Base-by-base conservation (phyloP, 1,139 yeast species). In the Pichia kudriavzevii region DNA sequence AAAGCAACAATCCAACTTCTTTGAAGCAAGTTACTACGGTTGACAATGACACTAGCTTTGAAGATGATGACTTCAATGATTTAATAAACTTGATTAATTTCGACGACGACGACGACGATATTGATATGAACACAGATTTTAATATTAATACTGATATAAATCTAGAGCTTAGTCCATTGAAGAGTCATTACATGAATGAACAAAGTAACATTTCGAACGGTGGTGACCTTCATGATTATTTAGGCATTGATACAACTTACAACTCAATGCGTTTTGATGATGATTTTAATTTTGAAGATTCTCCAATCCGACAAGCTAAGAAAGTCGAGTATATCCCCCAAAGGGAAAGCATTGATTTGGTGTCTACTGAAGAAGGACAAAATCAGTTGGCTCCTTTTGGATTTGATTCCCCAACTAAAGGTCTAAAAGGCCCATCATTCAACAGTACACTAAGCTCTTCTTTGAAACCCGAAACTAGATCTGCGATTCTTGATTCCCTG, bases 11-110 rank as follows among this genome's bases (percentile, higher is more conserved):
- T 10, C 11, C 25, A 33, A 22, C 20, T 7, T 26, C 28, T 7
- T n/a, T n/a, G n/a, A 20, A 20, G 22, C 22, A 20, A 20, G 22
- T 20, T 20, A 8, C 22, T 8, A n/a, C 30, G 13, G 18, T 30
- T 14, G 9, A 2, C 7, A 18, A 11, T 8, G 22, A 27, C n/a
- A 13, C n/a, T n/a, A n/a, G n/a, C n/a, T n/a, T n/a, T n/a, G n/a
- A 7, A 12, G 51, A 45, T 8, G 43, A 44, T 5, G 73, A 68
- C 30, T 55, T 69, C 17, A 64, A 69, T 60, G 87, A 79, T 47
- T 74, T 79, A 46, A 72, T 79, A 28, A 79, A 76, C 42, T 72
- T 72, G 50, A 74, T 80, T 33, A 76, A 79, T 51, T 74, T 78
- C 47, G 85, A 69, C 16, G 69, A 60, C 25, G 67, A 59, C 9